Percentiles rank a stretch among this genome's conserved stretches.
These are phyloP conservation scores for Ceratobasidium papillatum DNA, from an alignment of 1,284 basidiomycete species.

Conservation along the genomic window DNA sequence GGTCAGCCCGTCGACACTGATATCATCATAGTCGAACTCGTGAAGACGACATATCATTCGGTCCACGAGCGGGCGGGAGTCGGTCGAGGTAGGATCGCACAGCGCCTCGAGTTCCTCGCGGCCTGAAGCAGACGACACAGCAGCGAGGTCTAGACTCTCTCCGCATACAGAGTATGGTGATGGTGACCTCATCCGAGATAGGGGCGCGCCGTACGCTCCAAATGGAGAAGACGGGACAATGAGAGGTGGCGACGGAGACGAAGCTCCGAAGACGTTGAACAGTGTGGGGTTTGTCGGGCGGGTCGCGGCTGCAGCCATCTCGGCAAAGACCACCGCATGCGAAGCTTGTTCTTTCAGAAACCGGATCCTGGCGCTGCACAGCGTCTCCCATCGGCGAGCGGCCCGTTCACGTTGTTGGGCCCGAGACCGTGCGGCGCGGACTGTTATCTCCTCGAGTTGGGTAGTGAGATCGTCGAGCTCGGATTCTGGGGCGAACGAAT, in stretches of 20 bases:
- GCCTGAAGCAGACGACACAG: background rate
- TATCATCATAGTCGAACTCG: constrained; percentile 25
- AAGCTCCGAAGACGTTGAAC: constrained; percentile 9
- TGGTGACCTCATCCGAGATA: constrained; percentile 30
- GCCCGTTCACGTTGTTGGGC: constrained; percentile 30
- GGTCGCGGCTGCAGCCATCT: background rate
- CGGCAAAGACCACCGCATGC: background rate
- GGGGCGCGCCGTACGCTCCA: constrained; percentile 5
- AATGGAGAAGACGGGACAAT: constrained; percentile 1
- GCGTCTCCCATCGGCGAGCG: constrained; percentile 15
- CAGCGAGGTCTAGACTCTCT: constrained; percentile 13
- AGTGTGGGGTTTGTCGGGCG: background rate
- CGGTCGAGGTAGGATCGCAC: background rate
- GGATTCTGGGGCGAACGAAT: background rate
- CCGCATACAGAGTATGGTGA: constrained; percentile 20
- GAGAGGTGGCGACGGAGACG: background rate
- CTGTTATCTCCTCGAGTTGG: constrained; percentile 28
- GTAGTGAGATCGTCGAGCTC: background rate
- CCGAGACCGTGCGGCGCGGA: constrained; percentile 33
- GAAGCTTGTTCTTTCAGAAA: constrained; percentile 19
- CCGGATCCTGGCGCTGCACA: constrained; percentile 30
- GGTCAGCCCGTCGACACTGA: constrained; percentile 28
- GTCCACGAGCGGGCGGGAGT: constrained; percentile 28
- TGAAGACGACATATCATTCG: constrained; percentile 5
- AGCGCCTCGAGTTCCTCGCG: constrained; percentile 16